These are phyloP conservation scores for Jatropha podagrica DNA, from an alignment of 441 rosid genomes.

Conservation along the genomic window DNA sequence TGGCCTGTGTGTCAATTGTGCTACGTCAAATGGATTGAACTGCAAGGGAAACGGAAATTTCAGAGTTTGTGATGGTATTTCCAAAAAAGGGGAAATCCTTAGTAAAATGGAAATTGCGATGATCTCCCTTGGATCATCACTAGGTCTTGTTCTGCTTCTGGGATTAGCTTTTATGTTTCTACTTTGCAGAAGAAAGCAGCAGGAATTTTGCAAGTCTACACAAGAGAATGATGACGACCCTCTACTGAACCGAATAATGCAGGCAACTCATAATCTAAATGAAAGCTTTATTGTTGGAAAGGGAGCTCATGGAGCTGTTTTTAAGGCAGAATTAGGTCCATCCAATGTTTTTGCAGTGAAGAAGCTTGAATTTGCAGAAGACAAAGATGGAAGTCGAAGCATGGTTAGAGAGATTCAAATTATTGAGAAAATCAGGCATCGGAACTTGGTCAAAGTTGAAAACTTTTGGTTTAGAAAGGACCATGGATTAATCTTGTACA, in stretches of 20 bases:
- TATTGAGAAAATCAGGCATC: conserved; percentile 57
- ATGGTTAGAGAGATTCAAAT: conserved; percentile 71
- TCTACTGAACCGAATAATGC: conserved; percentile 48
- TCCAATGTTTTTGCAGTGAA: conserved; percentile 57
- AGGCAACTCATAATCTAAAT: conserved; percentile 66
- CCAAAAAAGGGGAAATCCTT: conserved; percentile 31
- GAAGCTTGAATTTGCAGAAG: conserved; percentile 50
- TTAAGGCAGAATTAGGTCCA: conserved; percentile 51
- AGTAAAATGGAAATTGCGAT: conserved; percentile 30
- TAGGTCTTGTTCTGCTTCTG: conserved; percentile 32
- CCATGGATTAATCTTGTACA: conserved; percentile 61
- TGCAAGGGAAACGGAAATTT: conserved; percentile 36
- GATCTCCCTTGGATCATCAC: conserved; percentile 46
- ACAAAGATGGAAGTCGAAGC: conserved; percentile 46
- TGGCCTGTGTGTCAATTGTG: conserved; percentile 54
- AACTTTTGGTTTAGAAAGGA: conserved; percentile 71
- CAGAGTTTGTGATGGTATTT: conserved; percentile 35
- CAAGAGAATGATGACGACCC: conserved; percentile 46
- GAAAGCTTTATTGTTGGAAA: conserved; percentile 60
- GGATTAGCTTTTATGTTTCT: conserved; percentile 36
- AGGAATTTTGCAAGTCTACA: conserved; percentile 30
- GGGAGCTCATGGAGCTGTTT: conserved; percentile 76
- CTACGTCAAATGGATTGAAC: conserved; percentile 14
- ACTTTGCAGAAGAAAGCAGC: conserved; percentile 28
- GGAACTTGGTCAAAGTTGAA: conserved; percentile 69